Evolutionary conservation across 306 rosid genomes (phyloP), one percentile per base, ranked within the genome.

Genomic region (Prunus kanzakura): DNA sequence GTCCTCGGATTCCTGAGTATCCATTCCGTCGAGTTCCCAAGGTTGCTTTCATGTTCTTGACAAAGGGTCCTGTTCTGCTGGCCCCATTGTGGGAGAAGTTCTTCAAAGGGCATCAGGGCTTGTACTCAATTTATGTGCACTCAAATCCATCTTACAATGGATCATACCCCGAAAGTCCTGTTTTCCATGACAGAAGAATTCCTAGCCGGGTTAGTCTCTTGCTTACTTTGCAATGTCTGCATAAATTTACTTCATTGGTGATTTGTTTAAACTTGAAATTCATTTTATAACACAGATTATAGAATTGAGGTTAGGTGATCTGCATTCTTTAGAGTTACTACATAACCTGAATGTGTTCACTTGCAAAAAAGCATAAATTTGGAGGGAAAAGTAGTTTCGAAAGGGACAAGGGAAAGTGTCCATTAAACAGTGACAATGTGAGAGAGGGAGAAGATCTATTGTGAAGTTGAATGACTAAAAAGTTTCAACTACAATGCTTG

Each of bases 11-110:
- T 20, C 27, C 54, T 0, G 65, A 71, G 2, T 91, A 84, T 75
- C 98, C 98, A 0, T 91, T 82, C 74, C 78, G 76, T 29, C 74
- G 93, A 51, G 84, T 82, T 66, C 92, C 92, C 0, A 93, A 91
- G 77, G 89, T 93, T 79, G 97, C 98, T 11, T 93, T 93, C 82
- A 43, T 93, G 97, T 93, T 91, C 78, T 80, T 93, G 88, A 83
- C 89, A 47, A 93, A 80, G 77, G 97, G 98, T 19, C 87, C 86
- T 51, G 83, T 93, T 78, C 62, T 63, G 65, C n/a, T 93, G 76
- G 93, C 91, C 38, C 91, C 94, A n/a, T 76, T 93, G 64, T 93
- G 98, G 98, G 93, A 93, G 67, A 51, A 80, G 47, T 93, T 93
- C 82, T 93, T 93, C 83, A 46, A 82, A 77, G 98, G 98, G 18